Conservation (phyloP, 768 basidiomycete species). For the Rhodocollybia butyracea region DNA sequence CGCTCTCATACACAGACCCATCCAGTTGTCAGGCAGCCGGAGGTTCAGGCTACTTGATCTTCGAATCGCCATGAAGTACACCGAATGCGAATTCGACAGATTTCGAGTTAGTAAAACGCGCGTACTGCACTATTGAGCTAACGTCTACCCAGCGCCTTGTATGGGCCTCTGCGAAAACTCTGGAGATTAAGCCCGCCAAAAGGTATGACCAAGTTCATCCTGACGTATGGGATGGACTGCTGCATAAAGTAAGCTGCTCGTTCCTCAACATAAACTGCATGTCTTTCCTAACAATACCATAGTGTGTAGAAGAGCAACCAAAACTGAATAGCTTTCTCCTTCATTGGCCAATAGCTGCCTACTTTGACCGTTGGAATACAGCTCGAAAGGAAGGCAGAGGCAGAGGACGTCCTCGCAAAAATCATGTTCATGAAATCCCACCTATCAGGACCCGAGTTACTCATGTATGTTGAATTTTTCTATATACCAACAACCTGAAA, state of each 20-base stretch:
- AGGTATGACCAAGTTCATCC: too few relatives aligned
- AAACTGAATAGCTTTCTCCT: background rate
- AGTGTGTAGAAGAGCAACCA: background rate
- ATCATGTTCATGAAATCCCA: too few relatives aligned
- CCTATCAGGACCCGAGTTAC: background rate
- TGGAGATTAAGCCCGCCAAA: too few relatives aligned
- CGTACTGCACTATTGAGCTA: too few relatives aligned
- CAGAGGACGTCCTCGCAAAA: too few relatives aligned
- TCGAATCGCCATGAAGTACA: background rate
- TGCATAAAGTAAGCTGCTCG: background rate
- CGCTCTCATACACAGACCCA: background rate
- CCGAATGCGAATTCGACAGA: background rate
- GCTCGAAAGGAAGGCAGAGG: background rate
- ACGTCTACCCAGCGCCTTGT: too few relatives aligned
- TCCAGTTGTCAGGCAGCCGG: background rate
- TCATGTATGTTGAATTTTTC: background rate
- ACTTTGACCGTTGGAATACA: background rate
- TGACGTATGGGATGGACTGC: background rate
- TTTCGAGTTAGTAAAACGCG: background rate
- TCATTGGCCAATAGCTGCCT: background rate
- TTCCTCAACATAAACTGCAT: background rate
- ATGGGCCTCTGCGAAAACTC: too few relatives aligned
- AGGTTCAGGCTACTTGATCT: background rate
- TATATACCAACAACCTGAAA: background rate
- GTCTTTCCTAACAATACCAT: background rate